phyloP scores from a whole-genome alignment of 179 eudicot genomes.

The Heliamphora pulchella region DNA sequence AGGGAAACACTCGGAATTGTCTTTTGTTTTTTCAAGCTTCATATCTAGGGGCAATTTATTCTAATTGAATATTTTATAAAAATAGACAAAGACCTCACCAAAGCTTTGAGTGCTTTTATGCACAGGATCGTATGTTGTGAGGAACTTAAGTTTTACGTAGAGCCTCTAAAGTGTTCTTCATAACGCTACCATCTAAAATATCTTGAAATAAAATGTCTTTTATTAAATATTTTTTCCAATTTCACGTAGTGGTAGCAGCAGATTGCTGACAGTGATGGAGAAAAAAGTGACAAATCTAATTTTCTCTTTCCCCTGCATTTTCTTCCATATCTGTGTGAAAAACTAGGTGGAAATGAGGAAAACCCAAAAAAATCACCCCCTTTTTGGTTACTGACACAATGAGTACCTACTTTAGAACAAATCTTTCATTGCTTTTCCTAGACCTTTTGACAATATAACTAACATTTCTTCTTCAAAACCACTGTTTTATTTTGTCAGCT shows the following conservation, averaged over 20 bases:
- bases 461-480: neutral
- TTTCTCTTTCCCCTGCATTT: neutral
- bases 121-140: neutral
- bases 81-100: neutral
- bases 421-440: neutral
- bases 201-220: neutral
- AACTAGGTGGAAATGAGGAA: neutral
- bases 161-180: neutral
- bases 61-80: neutral
- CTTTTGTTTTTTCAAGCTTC: neutral
- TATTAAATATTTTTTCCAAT: too few relatives aligned
- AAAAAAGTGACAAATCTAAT: neutral
- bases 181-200: neutral
- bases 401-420: neutral
- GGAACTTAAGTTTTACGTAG: neutral
- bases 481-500: neutral
- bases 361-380: neutral
- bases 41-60: neutral
- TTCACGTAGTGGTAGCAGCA: neutral
- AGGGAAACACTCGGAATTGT: neutral
- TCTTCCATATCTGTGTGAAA: neutral
- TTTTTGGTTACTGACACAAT: too few relatives aligned
- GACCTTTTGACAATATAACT: neutral
- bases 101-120: slow-evolving; percentile 2
- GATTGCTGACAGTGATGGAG: neutral